A percentile compares a stretch with the other conserved stretches of the same genome.
These are phyloP conservation scores for Hortiboletus campestris DNA, from an alignment of 768 basidiomycete species.

Conservation along the genomic window DNA sequence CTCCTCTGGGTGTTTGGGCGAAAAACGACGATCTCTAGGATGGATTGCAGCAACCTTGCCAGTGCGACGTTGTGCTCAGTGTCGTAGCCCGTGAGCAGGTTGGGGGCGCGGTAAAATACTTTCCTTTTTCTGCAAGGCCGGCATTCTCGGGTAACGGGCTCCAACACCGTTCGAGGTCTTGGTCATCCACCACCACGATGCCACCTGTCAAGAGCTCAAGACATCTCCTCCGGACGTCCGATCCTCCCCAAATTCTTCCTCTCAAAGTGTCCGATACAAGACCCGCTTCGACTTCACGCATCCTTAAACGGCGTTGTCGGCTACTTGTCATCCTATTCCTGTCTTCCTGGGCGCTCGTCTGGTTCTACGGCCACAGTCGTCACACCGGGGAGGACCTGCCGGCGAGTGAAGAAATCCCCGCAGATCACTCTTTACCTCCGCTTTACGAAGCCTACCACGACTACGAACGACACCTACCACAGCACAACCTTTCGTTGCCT, in stretches of 20 bases:
- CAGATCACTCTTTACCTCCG: constrained; percentile 36
- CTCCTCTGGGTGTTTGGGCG: neutral
- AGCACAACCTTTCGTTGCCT: constrained; percentile 40
- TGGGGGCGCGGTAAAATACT: neutral
- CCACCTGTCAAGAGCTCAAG: constrained; percentile 1
- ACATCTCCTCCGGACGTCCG: constrained; percentile 1
- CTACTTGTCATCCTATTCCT: constrained; percentile 13
- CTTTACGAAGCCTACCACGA: constrained; percentile 44
- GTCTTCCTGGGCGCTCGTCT: constrained; percentile 12
- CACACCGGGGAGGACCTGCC: neutral
- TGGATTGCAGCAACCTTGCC: too few species aligned
- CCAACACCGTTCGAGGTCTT: neutral
- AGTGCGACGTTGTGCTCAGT: neutral
- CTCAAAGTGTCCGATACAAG: constrained; percentile 10
- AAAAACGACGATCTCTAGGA: neutral
- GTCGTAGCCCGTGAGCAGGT: neutral
- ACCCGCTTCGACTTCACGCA: neutral
- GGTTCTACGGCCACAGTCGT: constrained; percentile 12
- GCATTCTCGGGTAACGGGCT: neutral
- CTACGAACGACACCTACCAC: constrained; percentile 45
- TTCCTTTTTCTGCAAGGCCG: constrained; percentile 2
- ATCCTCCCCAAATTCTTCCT: constrained; percentile 16
- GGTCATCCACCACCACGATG: constrained; percentile 12
- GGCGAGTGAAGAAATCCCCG: constrained; percentile 1
- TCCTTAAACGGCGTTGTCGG: constrained; percentile 10